Evolutionary conservation across 768 basidiomycete species (phyloP).

Genomic region (Baorangia bicolor): DNA sequence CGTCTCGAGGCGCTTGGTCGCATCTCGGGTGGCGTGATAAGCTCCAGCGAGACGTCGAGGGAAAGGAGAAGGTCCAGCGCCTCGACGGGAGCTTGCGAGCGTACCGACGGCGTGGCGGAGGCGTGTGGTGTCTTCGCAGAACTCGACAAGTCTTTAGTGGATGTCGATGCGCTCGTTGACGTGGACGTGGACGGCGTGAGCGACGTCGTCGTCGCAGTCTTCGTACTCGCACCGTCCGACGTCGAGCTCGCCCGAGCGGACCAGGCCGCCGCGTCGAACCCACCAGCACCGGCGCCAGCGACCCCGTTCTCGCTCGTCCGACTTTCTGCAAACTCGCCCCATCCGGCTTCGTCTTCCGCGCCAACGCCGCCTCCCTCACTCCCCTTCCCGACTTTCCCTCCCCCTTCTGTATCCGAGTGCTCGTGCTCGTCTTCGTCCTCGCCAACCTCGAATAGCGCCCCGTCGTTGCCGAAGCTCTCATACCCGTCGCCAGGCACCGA

Average conservation of each 20-base stretch:
- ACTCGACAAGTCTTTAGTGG: not conserved
- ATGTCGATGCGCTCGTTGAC: not conserved
- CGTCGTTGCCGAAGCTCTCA: constrained; percentile 29
- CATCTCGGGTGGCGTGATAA: constrained; percentile 94
- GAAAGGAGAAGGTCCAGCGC: constrained; percentile 86
- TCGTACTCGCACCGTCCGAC: not conserved
- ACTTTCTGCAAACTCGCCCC: constrained; percentile 22
- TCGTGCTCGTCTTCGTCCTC: constrained; percentile 37
- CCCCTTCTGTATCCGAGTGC: constrained; percentile 13
- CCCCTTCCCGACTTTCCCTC: constrained; percentile 9
- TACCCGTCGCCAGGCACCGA: constrained; percentile 13
- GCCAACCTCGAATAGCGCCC: constrained; percentile 52
- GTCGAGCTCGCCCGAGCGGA: not conserved
- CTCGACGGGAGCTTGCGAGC: constrained; percentile 26
- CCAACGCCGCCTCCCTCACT: not conserved
- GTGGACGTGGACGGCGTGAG: not conserved
- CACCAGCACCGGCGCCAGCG: not conserved
- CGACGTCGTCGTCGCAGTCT: not conserved
- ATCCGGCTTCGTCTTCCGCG: constrained; percentile 23
- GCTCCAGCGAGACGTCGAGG: constrained; percentile 84
- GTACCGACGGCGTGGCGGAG: not conserved
- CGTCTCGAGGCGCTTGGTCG: constrained; percentile 88
- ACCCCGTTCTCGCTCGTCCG: not conserved
- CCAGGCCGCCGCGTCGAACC: not conserved
- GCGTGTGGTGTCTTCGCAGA: not conserved